Conservation (phyloP, 1,139 yeast genomes). For the Saccharomyces hybrid region DNA sequence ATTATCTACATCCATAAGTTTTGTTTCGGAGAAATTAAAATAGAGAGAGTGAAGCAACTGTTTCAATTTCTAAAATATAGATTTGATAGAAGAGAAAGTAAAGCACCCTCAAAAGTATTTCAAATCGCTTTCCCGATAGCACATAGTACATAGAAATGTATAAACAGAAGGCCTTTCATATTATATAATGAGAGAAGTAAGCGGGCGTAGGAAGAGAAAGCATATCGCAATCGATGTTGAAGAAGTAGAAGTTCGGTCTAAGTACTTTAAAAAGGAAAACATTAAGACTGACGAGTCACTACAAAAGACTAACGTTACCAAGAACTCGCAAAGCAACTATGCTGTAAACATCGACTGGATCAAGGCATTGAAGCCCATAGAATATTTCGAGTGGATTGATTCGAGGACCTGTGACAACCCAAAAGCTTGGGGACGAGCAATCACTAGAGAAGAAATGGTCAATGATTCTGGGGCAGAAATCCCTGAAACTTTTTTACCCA, state of each 20-base stretch:
- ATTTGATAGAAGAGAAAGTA: neutral
- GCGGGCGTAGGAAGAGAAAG: slow-evolving; percentile 8
- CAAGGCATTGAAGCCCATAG: slow-evolving; percentile 20
- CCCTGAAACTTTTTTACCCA: slow-evolving; percentile 40
- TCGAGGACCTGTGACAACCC: slow-evolving; percentile 21
- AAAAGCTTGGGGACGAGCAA: slow-evolving; percentile 17
- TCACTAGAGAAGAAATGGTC: slow-evolving; percentile 5
- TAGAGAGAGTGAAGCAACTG: neutral
- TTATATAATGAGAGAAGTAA: neutral
- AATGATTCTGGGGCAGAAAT: slow-evolving; percentile 8
- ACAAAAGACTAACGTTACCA: neutral
- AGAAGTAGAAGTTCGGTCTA: slow-evolving; percentile 3
- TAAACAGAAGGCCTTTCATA: neutral
- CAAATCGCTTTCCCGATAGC: too few relatives aligned
- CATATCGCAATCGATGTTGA: slow-evolving; percentile 12
- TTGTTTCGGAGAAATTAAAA: neutral
- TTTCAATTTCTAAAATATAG: neutral
- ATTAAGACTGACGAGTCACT: neutral
- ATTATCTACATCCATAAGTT: neutral
- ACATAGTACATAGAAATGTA: neutral
- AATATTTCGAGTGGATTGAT: slow-evolving; percentile 22
- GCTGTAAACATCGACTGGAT: slow-evolving; percentile 22
- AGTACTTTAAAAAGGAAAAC: slow-evolving; percentile 15
- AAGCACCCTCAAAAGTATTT: neutral
- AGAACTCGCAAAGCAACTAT: neutral